phyloP scores from a whole-genome alignment of 139 green algal species.

The Chlorella sorokiniana region DNA sequence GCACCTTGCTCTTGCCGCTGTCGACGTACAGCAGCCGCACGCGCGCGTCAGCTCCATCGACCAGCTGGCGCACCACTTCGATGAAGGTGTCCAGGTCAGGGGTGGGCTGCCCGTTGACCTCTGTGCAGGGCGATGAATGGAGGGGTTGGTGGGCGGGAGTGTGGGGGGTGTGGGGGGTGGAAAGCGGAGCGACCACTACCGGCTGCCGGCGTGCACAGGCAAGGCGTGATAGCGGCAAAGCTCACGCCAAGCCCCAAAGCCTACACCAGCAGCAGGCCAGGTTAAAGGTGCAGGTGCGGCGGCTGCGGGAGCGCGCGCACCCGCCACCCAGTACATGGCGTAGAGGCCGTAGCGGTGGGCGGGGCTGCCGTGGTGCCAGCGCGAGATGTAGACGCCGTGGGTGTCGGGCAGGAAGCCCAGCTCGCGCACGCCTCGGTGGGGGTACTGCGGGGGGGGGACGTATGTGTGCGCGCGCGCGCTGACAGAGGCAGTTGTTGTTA shows the following conservation, averaged over 20 bases:
- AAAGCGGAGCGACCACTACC: background rate
- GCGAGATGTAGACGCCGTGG: conserved; percentile 59
- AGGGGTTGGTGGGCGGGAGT: background rate
- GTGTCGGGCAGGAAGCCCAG: conserved; percentile 75
- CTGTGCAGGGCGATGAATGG: background rate
- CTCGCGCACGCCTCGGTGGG: conserved; percentile 80
- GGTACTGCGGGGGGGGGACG: conserved; percentile 51
- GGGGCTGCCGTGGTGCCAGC: conserved; percentile 90
- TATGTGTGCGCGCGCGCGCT: background rate
- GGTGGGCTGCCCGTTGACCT: conserved; percentile 48
- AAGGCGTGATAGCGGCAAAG: too few relatives aligned
- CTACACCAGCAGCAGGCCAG: background rate
- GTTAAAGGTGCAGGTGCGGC: background rate
- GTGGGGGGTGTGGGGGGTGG: background rate
- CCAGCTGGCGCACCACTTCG: conserved; percentile 46
- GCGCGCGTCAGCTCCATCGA: conserved; percentile 75
- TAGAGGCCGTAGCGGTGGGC: conserved; percentile 87
- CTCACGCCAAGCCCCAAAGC: too few relatives aligned
- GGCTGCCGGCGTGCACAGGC: too few relatives aligned
- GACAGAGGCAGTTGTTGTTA: too few relatives aligned
- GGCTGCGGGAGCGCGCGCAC: conserved; percentile 24
- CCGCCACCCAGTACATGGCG: conserved; percentile 84
- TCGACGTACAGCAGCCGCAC: conserved; percentile 76
- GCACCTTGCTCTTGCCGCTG: conserved; percentile 59
- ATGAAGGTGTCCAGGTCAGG: conserved; percentile 83